Evolutionary conservation across 495 filamentous ascomycete species (phyloP).

Genomic region (Xylaria venustula): DNA sequence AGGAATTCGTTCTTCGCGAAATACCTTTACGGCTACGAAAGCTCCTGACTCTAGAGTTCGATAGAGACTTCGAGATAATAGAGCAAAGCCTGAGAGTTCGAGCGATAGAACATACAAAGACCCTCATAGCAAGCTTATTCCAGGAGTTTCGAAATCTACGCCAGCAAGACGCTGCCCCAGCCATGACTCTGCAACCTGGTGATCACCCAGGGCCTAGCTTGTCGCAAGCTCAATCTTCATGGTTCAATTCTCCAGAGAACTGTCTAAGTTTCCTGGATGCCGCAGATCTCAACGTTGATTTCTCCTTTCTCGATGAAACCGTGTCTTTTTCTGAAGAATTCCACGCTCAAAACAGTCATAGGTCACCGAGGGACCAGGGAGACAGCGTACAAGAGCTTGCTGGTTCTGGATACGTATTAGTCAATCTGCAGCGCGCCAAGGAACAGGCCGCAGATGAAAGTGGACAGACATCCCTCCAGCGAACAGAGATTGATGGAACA

Average conservation of each 20-base stretch:
- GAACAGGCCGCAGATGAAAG: not conserved
- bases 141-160: slow-evolving; percentile 1
- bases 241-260: not conserved
- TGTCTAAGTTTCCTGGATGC: not conserved
- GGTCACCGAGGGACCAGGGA: not conserved
- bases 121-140: not conserved
- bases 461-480: not conserved
- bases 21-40: slow-evolving; percentile 10
- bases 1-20: slow-evolving; percentile 14
- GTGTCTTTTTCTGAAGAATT: not conserved
- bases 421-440: not conserved
- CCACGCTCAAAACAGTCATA: not conserved
- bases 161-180: not conserved
- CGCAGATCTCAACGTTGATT: not conserved
- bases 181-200: not conserved
- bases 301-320: not conserved
- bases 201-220: not conserved
- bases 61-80: slow-evolving; percentile 13
- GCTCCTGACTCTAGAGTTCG: not conserved
- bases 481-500: too few relatives aligned
- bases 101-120: not conserved
- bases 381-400: not conserved
- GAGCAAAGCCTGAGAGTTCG: slow-evolving; percentile 1
- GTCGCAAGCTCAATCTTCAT: not conserved
- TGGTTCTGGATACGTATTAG: not conserved